Conservation (phyloP, 2,329 filamentous ascomycete species). For the Ascosphaera aggregata region DNA sequence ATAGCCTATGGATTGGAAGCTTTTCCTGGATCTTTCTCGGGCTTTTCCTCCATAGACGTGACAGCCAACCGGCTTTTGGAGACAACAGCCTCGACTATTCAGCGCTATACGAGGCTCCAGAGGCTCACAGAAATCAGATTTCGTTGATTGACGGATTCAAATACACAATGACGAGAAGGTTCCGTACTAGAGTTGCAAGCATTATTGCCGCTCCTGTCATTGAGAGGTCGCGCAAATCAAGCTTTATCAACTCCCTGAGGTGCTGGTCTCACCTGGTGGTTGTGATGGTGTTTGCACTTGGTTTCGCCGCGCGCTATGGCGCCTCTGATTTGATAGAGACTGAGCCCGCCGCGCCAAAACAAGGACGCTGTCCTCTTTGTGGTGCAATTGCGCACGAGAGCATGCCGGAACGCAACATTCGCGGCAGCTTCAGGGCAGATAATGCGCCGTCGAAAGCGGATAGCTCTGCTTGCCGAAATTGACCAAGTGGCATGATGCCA, state of each 20-base stretch:
- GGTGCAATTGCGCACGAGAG: neutral
- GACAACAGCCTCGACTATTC: neutral
- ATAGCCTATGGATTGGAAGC: neutral
- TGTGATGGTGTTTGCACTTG: neutral
- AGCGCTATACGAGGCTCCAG: neutral
- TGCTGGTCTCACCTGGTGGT: neutral
- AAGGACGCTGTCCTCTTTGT: neutral
- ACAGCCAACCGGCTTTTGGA: neutral
- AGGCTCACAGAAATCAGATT: neutral
- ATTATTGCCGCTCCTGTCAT: neutral
- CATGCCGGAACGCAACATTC: neutral
- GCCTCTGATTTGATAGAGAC: neutral
- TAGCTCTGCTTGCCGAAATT: no score
- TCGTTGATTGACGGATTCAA: neutral
- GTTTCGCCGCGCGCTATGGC: neutral
- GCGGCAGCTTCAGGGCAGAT: neutral
- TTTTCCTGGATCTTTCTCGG: neutral
- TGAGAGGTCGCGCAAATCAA: neutral
- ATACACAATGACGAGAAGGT: neutral
- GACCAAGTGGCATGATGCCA: no score
- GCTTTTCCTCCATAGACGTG: neutral
- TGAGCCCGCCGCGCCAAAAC: neutral
- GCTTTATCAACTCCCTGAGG: neutral
- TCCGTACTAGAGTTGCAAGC: neutral
- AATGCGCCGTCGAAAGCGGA: neutral